A percentile compares a stretch with the other conserved stretches of the same genome.
These are phyloP conservation scores for Termitomyces sp. DNA, from an alignment of 768 basidiomycete genomes.

Conservation along the genomic window DNA sequence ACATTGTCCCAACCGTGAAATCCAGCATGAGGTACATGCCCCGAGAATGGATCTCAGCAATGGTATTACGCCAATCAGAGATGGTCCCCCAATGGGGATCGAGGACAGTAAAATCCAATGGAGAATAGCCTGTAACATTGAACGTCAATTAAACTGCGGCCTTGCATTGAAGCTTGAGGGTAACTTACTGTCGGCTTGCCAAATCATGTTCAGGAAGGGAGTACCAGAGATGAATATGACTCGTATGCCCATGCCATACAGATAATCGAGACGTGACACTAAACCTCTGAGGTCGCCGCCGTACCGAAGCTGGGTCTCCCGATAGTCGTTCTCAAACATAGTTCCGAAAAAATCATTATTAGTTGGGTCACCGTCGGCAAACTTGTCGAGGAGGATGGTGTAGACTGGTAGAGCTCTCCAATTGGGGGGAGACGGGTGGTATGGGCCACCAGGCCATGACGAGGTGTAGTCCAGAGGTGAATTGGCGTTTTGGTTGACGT, in stretches of 20 bases:
- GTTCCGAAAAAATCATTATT: constrained; percentile 90
- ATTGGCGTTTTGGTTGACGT: constrained; percentile 69
- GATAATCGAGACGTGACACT: constrained; percentile 73
- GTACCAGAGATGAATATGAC: constrained; percentile 92
- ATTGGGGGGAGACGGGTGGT: constrained; percentile 77
- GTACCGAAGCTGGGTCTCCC: constrained; percentile 85
- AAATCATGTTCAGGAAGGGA: constrained; percentile 92
- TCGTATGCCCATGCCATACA: constrained; percentile 83
- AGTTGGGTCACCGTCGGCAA: constrained; percentile 86
- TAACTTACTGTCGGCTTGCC: constrained; percentile 90
- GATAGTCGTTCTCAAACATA: constrained; percentile 77
- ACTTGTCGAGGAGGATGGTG: constrained; percentile 87
- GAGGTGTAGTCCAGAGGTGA: constrained; percentile 64
- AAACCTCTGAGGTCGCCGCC: constrained; percentile 89
- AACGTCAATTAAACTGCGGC: constrained; percentile 4
- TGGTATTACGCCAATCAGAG: constrained; percentile 70
- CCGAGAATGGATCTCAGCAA: constrained; percentile 73
- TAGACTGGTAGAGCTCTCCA: constrained; percentile 84
- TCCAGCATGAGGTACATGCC: constrained; percentile 93
- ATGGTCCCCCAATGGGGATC: constrained; percentile 93
- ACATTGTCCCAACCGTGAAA: constrained; percentile 93
- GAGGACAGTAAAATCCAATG: constrained; percentile 84
- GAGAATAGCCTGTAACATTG: constrained; percentile 72
- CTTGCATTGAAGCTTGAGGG: background rate
- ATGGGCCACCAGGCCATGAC: constrained; percentile 57